A percentile compares a stretch with the other conserved stretches of the same genome.
Evolutionary conservation across 257 asterid species (phyloP).

Genomic region (Gentiana dahurica): DNA sequence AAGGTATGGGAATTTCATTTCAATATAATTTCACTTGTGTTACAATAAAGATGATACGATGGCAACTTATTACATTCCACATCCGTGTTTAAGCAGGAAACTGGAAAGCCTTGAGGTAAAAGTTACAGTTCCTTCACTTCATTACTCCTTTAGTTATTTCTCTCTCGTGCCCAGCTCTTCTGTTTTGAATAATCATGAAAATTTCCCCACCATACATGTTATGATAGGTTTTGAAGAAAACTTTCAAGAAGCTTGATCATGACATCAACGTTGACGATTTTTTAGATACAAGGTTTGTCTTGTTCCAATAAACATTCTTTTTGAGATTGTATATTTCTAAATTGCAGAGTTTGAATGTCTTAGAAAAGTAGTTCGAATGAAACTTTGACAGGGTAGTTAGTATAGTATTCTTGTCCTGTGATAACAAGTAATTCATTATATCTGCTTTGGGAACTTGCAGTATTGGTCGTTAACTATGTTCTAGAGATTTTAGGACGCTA

Average conservation of each 20-base stretch:
- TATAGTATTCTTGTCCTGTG: not conserved
- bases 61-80: constrained; percentile 9
- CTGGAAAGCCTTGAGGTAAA: constrained; percentile 82
- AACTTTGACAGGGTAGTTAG: not conserved
- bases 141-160: not conserved
- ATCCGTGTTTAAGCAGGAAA: constrained; percentile 46
- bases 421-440: too few relatives aligned
- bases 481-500: too few relatives aligned
- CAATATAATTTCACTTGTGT: constrained; percentile 6
- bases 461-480: too few relatives aligned
- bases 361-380: not conserved
- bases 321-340: too few relatives aligned
- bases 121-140: constrained; percentile 16
- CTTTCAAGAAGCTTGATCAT: constrained; percentile 76
- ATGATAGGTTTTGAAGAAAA: constrained; percentile 61
- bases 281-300: constrained; percentile 56
- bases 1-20: constrained; percentile 32
- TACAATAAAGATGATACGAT: not conserved
- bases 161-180: constrained; percentile 5
- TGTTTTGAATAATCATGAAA: constrained; percentile 6
- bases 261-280: constrained; percentile 75
- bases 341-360: too few relatives aligned
- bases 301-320: not conserved
- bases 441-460: too few relatives aligned
- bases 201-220: not conserved